Percentiles rank a stretch among this genome's conserved stretches.
Evolutionary conservation across 2,329 filamentous ascomycete genomes (phyloP).

Genomic region (Diaporthe eres): DNA sequence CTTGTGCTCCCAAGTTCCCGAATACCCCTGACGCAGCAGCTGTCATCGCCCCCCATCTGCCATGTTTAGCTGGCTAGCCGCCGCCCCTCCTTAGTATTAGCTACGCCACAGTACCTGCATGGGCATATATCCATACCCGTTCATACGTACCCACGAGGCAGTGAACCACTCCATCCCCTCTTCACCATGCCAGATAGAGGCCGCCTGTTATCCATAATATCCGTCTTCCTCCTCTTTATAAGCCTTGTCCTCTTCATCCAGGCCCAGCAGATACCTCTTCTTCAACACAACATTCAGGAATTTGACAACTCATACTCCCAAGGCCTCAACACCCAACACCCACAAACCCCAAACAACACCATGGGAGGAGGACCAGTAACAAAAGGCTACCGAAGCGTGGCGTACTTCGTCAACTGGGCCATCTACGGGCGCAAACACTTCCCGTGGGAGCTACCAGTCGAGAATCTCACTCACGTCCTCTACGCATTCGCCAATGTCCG

Average conservation of each 20-base stretch:
- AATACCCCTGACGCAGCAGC: conserved; percentile 18
- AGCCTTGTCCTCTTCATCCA: conserved; percentile 27
- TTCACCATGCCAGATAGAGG: conserved; percentile 39
- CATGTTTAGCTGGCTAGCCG: conserved; percentile 27
- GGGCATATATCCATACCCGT: conserved; percentile 12
- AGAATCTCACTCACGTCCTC: conserved; percentile 89
- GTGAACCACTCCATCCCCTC: background rate
- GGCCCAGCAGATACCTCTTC: conserved; percentile 28
- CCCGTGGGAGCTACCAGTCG: conserved; percentile 85
- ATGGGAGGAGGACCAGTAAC: conserved; percentile 60
- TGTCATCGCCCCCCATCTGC: conserved; percentile 30
- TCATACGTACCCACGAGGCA: conserved; percentile 29
- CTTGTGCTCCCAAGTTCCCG: conserved; percentile 5
- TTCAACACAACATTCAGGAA: conserved; percentile 35
- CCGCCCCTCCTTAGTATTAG: conserved; percentile 27
- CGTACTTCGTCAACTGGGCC: conserved; percentile 85
- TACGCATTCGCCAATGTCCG: conserved; percentile 93
- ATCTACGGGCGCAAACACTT: conserved; percentile 89
- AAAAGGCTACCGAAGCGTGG: conserved; percentile 74
- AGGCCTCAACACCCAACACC: conserved; percentile 23
- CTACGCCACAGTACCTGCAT: conserved; percentile 27
- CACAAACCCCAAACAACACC: conserved; percentile 41
- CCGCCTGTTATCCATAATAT: conserved; percentile 32
- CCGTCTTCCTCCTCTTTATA: conserved; percentile 36
- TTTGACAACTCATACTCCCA: conserved; percentile 35